phyloP scores from a whole-genome alignment of 2,329 filamentous ascomycete genomes.

The Colletotrichum sansevieriae region DNA sequence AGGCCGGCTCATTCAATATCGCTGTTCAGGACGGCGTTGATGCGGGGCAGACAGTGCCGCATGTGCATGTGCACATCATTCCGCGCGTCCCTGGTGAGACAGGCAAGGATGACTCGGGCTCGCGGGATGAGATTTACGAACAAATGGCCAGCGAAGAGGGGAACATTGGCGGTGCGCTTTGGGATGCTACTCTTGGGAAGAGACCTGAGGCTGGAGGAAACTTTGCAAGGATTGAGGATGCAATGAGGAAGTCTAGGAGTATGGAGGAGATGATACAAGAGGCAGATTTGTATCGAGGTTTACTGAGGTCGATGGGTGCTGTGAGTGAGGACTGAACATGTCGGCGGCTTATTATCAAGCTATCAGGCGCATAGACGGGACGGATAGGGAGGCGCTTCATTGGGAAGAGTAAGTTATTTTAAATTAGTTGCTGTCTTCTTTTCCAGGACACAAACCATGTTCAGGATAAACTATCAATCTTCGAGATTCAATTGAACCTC shows the following conservation, averaged over 20 bases:
- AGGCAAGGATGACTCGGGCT: constrained; percentile 55
- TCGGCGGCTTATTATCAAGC: accelerated
- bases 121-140: constrained; percentile 82
- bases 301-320: constrained; percentile 58
- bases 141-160: constrained; percentile 87
- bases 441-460: too few relatives aligned
- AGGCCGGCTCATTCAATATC: constrained; percentile 86
- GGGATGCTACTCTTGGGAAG: constrained; percentile 58
- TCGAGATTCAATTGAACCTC: too few relatives aligned
- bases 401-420: too few relatives aligned
- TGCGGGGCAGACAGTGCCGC: constrained; percentile 92
- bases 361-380: neutral
- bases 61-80: constrained; percentile 94
- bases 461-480: too few relatives aligned
- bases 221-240: constrained; percentile 80
- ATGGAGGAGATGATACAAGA: constrained; percentile 85
- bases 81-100: constrained; percentile 74
- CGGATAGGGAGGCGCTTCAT: too few relatives aligned
- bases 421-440: too few relatives aligned
- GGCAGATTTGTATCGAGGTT: constrained; percentile 74
- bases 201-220: constrained; percentile 65
- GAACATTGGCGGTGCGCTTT: constrained; percentile 80
- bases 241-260: constrained; percentile 74
- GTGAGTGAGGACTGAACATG: constrained; percentile 18
- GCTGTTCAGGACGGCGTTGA: constrained; percentile 94